These are phyloP conservation scores for Cladophialophora immunda DNA, from an alignment of 2,329 filamentous ascomycete genomes.

Conservation along the genomic window DNA sequence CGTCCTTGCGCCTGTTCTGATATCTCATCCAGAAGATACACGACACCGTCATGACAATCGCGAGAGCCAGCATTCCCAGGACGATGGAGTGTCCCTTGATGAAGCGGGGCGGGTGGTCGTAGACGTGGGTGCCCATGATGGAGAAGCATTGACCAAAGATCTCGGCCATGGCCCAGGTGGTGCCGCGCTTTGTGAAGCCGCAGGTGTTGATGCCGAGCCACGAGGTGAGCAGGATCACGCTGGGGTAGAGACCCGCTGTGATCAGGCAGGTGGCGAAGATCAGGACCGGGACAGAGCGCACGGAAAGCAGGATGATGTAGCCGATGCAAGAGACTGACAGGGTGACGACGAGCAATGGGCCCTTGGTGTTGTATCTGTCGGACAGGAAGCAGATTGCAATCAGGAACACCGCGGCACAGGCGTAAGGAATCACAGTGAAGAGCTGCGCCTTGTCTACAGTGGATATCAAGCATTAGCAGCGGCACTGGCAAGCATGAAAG, in stretches of 20 bases:
- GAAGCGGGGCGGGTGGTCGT: slow-evolving; percentile 26
- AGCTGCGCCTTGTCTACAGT: slow-evolving; percentile 19
- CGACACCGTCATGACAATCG: slow-evolving; percentile 11
- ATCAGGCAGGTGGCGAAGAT: slow-evolving; percentile 29
- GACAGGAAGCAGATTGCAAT: slow-evolving; percentile 7
- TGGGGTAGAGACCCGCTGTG: slow-evolving; percentile 26
- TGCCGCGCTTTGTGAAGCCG: slow-evolving; percentile 31
- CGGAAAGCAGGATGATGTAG: slow-evolving; percentile 23
- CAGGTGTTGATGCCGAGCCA: slow-evolving; percentile 28
- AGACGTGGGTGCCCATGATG: slow-evolving; percentile 30
- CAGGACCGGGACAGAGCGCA: neutral
- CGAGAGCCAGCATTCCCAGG: slow-evolving; percentile 22
- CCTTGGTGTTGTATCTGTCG: slow-evolving; percentile 21
- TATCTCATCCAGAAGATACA: slow-evolving; percentile 24
- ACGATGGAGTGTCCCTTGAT: slow-evolving; percentile 34
- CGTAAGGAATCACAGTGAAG: slow-evolving; percentile 30
- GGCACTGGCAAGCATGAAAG: neutral
- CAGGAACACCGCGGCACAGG: slow-evolving; percentile 13
- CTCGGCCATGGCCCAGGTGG: slow-evolving; percentile 27
- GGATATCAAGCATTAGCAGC: slow-evolving; percentile 5
- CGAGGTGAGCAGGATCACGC: slow-evolving; percentile 23
- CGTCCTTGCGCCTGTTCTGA: slow-evolving; percentile 25
- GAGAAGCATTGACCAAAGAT: slow-evolving; percentile 28
- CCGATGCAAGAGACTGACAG: slow-evolving; percentile 12
- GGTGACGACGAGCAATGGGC: slow-evolving; percentile 14